Percentiles rank a stretch among this genome's conserved stretches.
phyloP scores from a whole-genome alignment of 305 asterid genomes.

The Fraxinus floribunda region DNA sequence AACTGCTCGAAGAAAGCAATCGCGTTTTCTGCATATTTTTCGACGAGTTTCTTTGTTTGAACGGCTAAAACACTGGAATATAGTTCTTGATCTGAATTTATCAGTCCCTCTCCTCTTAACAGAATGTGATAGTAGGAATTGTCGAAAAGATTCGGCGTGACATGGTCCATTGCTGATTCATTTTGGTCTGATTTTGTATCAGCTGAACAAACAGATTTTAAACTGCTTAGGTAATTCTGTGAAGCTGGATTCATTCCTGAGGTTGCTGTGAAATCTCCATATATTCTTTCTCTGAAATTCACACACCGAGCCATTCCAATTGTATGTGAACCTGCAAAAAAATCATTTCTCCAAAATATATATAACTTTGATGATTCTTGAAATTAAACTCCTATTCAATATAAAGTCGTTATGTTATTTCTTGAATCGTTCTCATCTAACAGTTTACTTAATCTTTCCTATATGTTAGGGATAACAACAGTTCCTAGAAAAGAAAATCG shows the following conservation, averaged over 20 bases:
- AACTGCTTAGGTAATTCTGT: conserved; percentile 39
- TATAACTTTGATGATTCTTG: not conserved
- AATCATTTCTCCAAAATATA: not conserved
- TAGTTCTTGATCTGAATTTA: conserved; percentile 72
- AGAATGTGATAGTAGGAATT: conserved; percentile 70
- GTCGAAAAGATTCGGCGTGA: conserved; percentile 66
- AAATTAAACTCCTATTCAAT: not conserved
- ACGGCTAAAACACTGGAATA: conserved; percentile 65
- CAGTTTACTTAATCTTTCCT: not conserved
- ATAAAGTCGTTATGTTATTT: not conserved
- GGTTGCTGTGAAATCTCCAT: conserved; percentile 55
- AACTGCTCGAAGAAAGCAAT: conserved; percentile 82
- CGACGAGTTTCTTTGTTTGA: conserved; percentile 62
- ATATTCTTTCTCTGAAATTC: conserved; percentile 71
- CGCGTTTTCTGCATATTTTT: conserved; percentile 56
- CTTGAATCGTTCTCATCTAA: not conserved
- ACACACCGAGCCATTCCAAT: conserved; percentile 87
- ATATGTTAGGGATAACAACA: not conserved
- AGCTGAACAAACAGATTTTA: conserved; percentile 66
- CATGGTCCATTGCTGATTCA: conserved; percentile 74
- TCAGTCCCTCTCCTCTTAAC: conserved; percentile 61
- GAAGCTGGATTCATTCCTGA: conserved; percentile 46
- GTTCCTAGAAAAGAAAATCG: not conserved
- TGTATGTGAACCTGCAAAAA: conserved; percentile 77
- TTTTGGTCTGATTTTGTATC: conserved; percentile 50